A percentile compares a stretch with the other conserved stretches of the same genome.
Conservation (phyloP, 768 basidiomycete species). For the Termitomyces sp. region DNA sequence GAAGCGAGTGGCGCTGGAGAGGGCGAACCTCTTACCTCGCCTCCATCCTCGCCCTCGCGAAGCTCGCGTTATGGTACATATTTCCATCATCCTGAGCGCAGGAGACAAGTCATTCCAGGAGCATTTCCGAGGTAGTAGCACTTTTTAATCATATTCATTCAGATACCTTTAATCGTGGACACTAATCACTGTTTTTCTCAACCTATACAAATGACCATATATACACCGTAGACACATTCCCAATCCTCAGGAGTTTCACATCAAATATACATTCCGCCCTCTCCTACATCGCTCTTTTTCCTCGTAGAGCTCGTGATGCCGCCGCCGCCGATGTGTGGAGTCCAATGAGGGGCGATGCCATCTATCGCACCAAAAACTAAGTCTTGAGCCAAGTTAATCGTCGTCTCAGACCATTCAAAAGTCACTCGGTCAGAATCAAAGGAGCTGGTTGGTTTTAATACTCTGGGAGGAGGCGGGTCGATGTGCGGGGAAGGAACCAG, state of each 20-base stretch:
- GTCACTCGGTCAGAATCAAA: slow-evolving; percentile 25
- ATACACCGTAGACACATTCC: background rate
- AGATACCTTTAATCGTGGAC: background rate
- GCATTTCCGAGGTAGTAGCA: slow-evolving; percentile 39
- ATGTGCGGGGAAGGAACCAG: slow-evolving; percentile 46
- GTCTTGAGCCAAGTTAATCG: slow-evolving; percentile 28
- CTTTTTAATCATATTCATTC: background rate
- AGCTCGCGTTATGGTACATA: slow-evolving; percentile 70
- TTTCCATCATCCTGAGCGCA: slow-evolving; percentile 80
- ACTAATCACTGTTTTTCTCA: background rate
- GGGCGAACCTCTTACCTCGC: slow-evolving; percentile 12
- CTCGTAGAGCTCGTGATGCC: slow-evolving; percentile 4
- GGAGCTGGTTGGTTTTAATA: slow-evolving; percentile 27
- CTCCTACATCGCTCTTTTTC: slow-evolving; percentile 30
- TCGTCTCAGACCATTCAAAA: slow-evolving; percentile 29
- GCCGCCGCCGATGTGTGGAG: background rate
- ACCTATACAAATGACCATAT: background rate
- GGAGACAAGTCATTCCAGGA: slow-evolving; percentile 53
- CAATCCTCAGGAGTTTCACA: too few relatives aligned
- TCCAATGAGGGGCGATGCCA: slow-evolving; percentile 18
- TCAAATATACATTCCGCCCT: slow-evolving; percentile 50
- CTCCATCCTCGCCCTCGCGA: slow-evolving; percentile 30
- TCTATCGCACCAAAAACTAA: slow-evolving; percentile 30
- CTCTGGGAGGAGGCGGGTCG: slow-evolving; percentile 33
- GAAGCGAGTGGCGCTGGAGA: slow-evolving; percentile 15